Base-by-base conservation (phyloP, 176 grass and related monocot genomes). In the Oryza nivara region DNA sequence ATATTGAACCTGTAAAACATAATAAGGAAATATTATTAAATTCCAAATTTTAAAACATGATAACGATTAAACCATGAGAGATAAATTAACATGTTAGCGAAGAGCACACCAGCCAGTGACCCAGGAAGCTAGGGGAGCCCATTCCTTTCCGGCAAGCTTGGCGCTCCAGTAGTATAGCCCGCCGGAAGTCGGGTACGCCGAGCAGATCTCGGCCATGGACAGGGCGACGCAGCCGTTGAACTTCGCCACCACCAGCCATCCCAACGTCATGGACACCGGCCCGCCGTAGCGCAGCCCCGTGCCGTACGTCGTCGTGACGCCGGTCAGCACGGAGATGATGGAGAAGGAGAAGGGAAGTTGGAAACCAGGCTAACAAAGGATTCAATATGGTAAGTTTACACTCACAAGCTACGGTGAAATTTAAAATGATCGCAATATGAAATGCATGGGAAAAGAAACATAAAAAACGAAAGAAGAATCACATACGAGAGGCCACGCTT, bases 91-190 rank as follows among this genome's bases (percentile, higher is more conserved):
- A 32, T 32, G 47, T 13, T 49, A 10, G 13, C 41, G 51, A 26
- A 12, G 34, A 11, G 32, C 79, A 49, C 81, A 95, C 94, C 94
- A 97, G 73, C 91, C 91, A 11, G 94, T 94, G 65, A 92, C 25
- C 94, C 94, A 97, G 0, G 94, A 97, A 9, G 91, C 91, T 0
- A 94, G 60, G 7, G 94, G 80, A 6, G 88, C 95, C 95, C 90
- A 97, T 1, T 90, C 73, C 19, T 86, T 58, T 35, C 92, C 95
- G 44, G 92, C 86, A 25, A 97, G 83, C 79, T 82, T 94, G 9
- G 95, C 92, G 40, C 95, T 97, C 95, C 95, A 97, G 86, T 92
- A 97, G 88, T 97, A 97, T 46, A 97, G 88, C 1, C 95, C 95
- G 11, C 90, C 95, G 3, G 92, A 92, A 26, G 95, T 97, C n/a